phyloP scores from a whole-genome alignment of 768 basidiomycete species.

The Boletus reticulatus region DNA sequence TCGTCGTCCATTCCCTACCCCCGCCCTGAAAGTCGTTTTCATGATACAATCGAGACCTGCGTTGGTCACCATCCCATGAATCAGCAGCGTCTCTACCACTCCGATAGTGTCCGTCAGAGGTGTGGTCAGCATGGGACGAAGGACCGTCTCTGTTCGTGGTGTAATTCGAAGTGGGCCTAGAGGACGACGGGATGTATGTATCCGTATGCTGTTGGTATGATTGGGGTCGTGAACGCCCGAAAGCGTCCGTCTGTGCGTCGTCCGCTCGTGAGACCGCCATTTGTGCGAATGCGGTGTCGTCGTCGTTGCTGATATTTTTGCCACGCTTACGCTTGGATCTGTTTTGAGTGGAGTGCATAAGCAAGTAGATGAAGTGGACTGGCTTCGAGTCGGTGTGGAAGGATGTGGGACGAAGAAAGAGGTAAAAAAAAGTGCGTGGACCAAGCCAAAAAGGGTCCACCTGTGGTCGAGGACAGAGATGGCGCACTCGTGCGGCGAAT shows the following conservation, averaged over 20 bases:
- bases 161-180: slow-evolving; percentile 44
- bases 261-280: slow-evolving; percentile 46
- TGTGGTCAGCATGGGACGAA: slow-evolving; percentile 44
- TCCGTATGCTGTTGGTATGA: slow-evolving; percentile 42
- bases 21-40: slow-evolving; percentile 41
- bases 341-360: slow-evolving; percentile 38
- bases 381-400: slow-evolving; percentile 18
- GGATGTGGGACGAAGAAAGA: slow-evolving; percentile 19
- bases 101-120: slow-evolving; percentile 52
- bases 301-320: slow-evolving; percentile 50
- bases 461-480: slow-evolving; percentile 23
- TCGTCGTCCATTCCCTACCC: slow-evolving; percentile 44
- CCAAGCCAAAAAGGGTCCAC: slow-evolving; percentile 26
- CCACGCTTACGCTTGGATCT: slow-evolving; percentile 52
- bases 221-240: slow-evolving; percentile 49
- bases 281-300: slow-evolving; percentile 38
- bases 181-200: slow-evolving; percentile 43
- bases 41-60: slow-evolving; percentile 41
- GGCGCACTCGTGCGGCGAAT: slow-evolving; percentile 22
- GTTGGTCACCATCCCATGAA: slow-evolving; percentile 45
- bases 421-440: slow-evolving; percentile 28
- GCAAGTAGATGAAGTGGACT: slow-evolving; percentile 19
- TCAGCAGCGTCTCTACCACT: slow-evolving; percentile 44
- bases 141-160: slow-evolving; percentile 50
- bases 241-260: slow-evolving; percentile 51